Conservation (phyloP, 164 flowering plant species). For the Houttuynia cordata region DNA sequence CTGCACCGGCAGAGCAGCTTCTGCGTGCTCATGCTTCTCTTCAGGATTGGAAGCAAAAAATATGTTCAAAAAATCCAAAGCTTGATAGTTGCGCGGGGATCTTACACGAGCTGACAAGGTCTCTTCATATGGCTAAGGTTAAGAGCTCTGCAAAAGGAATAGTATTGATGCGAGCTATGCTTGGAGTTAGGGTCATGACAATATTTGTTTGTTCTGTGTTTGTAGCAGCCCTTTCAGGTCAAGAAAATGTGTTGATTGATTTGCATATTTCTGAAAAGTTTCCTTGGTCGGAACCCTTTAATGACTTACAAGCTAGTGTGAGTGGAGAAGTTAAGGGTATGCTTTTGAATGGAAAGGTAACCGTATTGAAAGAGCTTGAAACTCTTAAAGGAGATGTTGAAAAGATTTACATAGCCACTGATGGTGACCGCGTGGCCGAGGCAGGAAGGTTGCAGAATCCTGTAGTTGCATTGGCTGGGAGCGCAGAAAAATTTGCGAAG, state of each 20-base stretch:
- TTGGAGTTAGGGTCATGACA: constrained; percentile 67
- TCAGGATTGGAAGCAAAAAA: constrained; percentile 57
- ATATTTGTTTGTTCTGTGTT: constrained; percentile 56
- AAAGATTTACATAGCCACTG: constrained; percentile 29
- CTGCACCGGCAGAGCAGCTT: constrained; percentile 26
- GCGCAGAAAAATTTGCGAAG: constrained; percentile 31
- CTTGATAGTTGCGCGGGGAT: constrained; percentile 34
- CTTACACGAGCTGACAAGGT: constrained; percentile 30
- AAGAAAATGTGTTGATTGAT: constrained; percentile 34
- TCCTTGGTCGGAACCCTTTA: constrained; percentile 56
- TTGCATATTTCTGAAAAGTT: constrained; percentile 36
- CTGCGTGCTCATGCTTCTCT: constrained; percentile 38
- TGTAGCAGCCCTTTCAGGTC: constrained; percentile 52
- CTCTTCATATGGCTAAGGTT: constrained; percentile 49
- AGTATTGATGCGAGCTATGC: constrained; percentile 78
- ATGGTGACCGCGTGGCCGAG: constrained; percentile 14
- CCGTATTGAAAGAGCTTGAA: constrained; percentile 53
- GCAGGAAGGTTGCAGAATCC: constrained; percentile 21
- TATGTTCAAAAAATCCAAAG: constrained; percentile 38
- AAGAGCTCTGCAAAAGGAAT: constrained; percentile 76
- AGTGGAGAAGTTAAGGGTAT: constrained; percentile 37
- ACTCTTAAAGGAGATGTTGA: constrained; percentile 37
- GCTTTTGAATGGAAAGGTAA: constrained; percentile 19
- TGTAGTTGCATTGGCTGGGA: constrained; percentile 22
- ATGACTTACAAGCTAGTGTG: constrained; percentile 34